Evolutionary conservation across 768 basidiomycete species (phyloP), one percentile per base, ranked within the genome.

Genomic region (Mycena crocata): DNA sequence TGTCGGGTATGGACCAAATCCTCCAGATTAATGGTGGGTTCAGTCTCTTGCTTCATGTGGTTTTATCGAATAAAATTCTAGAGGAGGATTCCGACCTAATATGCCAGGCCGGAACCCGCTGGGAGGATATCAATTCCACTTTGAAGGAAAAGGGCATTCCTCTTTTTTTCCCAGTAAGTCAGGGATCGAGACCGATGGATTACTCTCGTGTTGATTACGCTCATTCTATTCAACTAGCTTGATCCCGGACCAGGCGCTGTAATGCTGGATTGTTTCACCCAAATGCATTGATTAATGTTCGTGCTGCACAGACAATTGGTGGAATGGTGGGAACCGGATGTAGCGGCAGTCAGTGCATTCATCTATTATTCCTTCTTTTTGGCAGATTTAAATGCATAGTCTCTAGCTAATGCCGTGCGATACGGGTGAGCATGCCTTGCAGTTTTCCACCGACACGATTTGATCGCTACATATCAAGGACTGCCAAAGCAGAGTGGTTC

Each of bases 261-360:
- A 72, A 74, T 88, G 66, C 23, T 5, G 31, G 13, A 51, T 68
- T n/a, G 39, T 48, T 39, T n/a, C 24, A 28, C 34, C 10, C 17
- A 44, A 13, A 32, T n/a, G 31, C 28, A 40, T 21, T 42, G 2
- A 2, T 49, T 17, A 32, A 30, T 30, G 57, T 45, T 51, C 19
- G 42, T 42, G 37, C 28, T 37, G 65, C 35, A 40, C 72, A 92
- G 83, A 93, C 93, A 17, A 93, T 95, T 67, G 94, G 94, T 14
- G 93, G 94, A 8, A 95, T 95, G 93, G 89, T 93, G 55, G 90
- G 90, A 12, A 96, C 94, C 2, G 93, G 93, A 12, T 95, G 93
- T 72, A 90, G 89, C 52, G 94, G 93, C 56, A 95, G 94, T 86
- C 79, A 84, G 87, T 84, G 71, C 39, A 57, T 26, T 45, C 26